A percentile compares a stretch with the other conserved stretches of the same genome.
These are phyloP conservation scores for Viola odorata DNA, from an alignment of 345 rosid genomes.

Conservation along the genomic window DNA sequence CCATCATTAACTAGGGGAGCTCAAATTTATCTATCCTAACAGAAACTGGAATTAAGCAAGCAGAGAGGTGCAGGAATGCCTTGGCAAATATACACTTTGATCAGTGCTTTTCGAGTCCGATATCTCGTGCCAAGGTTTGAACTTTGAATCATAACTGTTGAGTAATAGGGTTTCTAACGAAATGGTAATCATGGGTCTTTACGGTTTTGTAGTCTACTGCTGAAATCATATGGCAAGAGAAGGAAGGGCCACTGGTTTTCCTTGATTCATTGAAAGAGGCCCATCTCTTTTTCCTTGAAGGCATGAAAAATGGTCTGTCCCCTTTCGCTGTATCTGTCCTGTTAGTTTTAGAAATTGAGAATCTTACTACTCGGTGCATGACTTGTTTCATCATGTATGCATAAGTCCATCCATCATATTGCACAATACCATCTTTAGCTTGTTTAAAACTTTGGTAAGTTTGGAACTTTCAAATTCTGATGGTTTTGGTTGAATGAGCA, in stretches of 20 bases:
- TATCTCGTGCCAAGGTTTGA: constrained; percentile 60
- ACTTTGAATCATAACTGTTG: background rate
- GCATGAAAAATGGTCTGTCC: constrained; percentile 65
- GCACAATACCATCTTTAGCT: background rate
- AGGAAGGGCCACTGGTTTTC: constrained; percentile 50
- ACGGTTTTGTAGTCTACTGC: constrained; percentile 44
- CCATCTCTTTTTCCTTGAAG: constrained; percentile 58
- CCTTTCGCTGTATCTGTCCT: constrained; percentile 1
- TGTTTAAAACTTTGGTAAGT: background rate
- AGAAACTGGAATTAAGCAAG: constrained; percentile 55
- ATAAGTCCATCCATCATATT: too few relatives aligned
- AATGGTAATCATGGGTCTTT: too few relatives aligned
- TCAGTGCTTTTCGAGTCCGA: constrained; percentile 56
- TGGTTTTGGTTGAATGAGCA: too few relatives aligned
- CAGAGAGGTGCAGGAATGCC: constrained; percentile 48
- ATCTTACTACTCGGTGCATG: background rate
- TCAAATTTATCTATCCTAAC: constrained; percentile 54
- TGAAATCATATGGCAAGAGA: constrained; percentile 52
- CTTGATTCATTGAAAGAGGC: constrained; percentile 62
- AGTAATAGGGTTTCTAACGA: too few relatives aligned
- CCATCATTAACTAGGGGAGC: constrained; percentile 39
- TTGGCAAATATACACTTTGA: constrained; percentile 38
- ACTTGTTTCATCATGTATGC: background rate
- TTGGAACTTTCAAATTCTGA: too few relatives aligned
- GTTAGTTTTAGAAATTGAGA: background rate